phyloP scores from a whole-genome alignment of 2,329 filamentous ascomycete genomes.

The Penicillium sp. region DNA sequence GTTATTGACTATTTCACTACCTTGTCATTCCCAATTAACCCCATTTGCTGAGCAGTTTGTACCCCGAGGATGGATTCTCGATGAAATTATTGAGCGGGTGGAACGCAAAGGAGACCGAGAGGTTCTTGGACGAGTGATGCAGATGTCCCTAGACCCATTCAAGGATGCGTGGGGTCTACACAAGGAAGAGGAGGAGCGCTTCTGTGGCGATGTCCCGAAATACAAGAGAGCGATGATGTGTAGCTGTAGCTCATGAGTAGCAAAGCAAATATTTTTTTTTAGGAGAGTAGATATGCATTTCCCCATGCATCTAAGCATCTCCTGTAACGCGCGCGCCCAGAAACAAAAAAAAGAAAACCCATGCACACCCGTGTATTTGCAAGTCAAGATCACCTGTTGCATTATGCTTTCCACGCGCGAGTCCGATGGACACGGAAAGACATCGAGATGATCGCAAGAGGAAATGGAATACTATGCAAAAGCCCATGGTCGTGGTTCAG shows the following conservation, averaged over 20 bases:
- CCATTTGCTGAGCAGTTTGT: conserved; percentile 60
- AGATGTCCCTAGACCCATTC: conserved; percentile 79
- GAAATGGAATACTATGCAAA: conserved; percentile 17
- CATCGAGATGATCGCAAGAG: conserved; percentile 5
- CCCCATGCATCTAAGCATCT: conserved; percentile 20
- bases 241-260: conserved; percentile 76
- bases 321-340: conserved; percentile 15
- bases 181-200: conserved; percentile 69
- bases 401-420: conserved; percentile 14
- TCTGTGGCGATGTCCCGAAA: conserved; percentile 78
- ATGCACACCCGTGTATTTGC: conserved; percentile 16
- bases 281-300: conserved; percentile 15
- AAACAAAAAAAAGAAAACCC: conserved; percentile 14
- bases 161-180: conserved; percentile 61
- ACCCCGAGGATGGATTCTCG: conserved; percentile 83
- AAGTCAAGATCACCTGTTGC: conserved; percentile 25
- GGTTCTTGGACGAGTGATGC: conserved; percentile 70
- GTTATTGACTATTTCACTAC: no score
- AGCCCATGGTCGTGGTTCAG: conserved; percentile 19
- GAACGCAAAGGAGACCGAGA: conserved; percentile 77
- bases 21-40: no score
- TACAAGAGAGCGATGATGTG: conserved; percentile 79
- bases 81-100: conserved; percentile 84
- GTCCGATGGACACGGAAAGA: conserved; percentile 15
- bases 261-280: neutral